Evolutionary conservation across 2,329 filamentous ascomycete genomes (phyloP).

Genomic region (Trichoderma sp.): DNA sequence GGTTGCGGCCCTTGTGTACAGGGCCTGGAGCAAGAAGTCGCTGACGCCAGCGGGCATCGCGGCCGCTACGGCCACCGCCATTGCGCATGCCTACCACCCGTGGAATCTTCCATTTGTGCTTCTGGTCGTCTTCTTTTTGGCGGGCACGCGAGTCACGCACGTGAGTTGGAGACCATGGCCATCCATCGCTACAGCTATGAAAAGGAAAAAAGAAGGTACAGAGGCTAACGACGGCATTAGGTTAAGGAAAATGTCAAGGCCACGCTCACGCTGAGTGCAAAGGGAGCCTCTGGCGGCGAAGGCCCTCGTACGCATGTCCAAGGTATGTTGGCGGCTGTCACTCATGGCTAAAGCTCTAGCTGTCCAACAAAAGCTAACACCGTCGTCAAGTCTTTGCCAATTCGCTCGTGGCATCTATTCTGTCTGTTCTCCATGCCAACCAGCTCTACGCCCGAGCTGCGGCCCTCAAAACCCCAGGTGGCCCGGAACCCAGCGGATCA

Average conservation of each 20-base stretch:
- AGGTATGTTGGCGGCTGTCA: constrained; percentile 44
- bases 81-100: constrained; percentile 84
- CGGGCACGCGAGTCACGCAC: constrained; percentile 82
- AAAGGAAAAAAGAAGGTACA: constrained; percentile 5
- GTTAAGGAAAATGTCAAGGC: constrained; percentile 88
- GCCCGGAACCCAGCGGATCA: constrained; percentile 41
- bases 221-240: constrained; percentile 43
- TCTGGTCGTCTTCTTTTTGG: constrained; percentile 81
- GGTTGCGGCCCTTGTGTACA: constrained; percentile 62
- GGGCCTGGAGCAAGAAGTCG: constrained; percentile 71
- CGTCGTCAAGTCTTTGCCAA: constrained; percentile 71
- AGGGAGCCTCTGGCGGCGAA: constrained; percentile 74
- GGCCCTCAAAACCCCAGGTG: constrained; percentile 40
- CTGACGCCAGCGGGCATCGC: constrained; percentile 77
- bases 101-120: constrained; percentile 91
- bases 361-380: not conserved
- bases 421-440: constrained; percentile 60
- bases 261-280: constrained; percentile 74
- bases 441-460: constrained; percentile 55
- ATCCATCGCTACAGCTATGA: not conserved
- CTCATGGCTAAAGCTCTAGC: not conserved
- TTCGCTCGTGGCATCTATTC: constrained; percentile 73
- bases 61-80: constrained; percentile 71
- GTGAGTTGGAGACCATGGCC: constrained; percentile 45
- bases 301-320: constrained; percentile 82